Evolutionary conservation across 371 early-diverging fungal species (phyloP), one percentile per base, ranked within the genome.

Genomic region (Mortierella polycephala): DNA sequence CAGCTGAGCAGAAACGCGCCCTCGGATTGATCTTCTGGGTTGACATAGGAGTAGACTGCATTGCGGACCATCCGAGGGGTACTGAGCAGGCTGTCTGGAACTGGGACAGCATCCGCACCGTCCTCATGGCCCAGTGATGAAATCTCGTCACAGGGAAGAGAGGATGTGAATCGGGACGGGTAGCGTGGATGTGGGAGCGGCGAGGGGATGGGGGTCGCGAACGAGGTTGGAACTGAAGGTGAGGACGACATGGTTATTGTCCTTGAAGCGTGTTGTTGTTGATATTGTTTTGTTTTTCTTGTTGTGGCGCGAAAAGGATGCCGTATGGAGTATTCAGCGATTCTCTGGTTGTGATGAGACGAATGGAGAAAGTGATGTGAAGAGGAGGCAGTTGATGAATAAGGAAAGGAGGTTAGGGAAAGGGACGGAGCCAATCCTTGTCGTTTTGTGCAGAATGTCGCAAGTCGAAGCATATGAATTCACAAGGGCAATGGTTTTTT

Each of bases 1-100:
- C 79, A 79, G 23, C 73, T 55, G 46, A 79, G 51, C 1, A 79
- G 56, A 12, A 60, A 69, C 7, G 69, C 79, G 10, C 46, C 50
- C 52, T 69, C 58, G 57, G 79, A 79, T 37, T 79, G 79, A 18
- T 75, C 67, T 47, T 91, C 90, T 1, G 92, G 94, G 58, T 74
- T 64, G 10, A 90, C 84, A 61, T 83, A 88, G 1, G 90, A 85
- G 77, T 83, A 92, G 52, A 85, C 86, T 12, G 91, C 90, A 23
- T 83, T 72, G 40, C 83, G 85, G 16, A 93, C 91, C 61, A 89
- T 86, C 13, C 92, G 83, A 14, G 89, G 64, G 5, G 65, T 59
- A 30, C 61, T 58, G 40, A 81, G 72, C 20, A 83, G 42, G 23
- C 54, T 55, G 37, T 72, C 69, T 0, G 82, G 82, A 12, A 76